Evolutionary conservation across 2,329 filamentous ascomycete genomes (phyloP), one percentile per base, ranked within the genome.

Genomic region (Beauveria bassiana): DNA sequence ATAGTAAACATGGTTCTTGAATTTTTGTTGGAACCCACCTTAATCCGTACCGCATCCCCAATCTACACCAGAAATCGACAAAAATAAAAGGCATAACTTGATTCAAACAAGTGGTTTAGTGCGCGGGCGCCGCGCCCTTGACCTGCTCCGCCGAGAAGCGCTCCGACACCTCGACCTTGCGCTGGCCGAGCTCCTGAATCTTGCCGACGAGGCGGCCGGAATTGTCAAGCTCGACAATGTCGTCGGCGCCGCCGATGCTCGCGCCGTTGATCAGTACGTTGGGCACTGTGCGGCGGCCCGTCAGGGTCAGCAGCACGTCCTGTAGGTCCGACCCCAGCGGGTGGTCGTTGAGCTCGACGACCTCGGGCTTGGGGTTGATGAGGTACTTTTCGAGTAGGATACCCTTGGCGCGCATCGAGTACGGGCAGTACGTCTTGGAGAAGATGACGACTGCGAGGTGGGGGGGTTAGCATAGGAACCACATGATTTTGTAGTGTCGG

Each of bases 391-490:
- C 85, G 47, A 96, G 84, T 46, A 99, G 83, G 61, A 98, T 83
- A 49, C 81, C 80, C 76, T 99, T 99, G 51, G 95, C 95, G 67
- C 86, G 86, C 71, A 86, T 88, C 57, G 92, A 97, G 76, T 84
- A 88, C 1, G 89, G 91, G 74, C 95, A 99, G 77, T 93, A 96
- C 1, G 89, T 85, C 75, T 99, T 98, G 65, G 92, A 96, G 78
- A 98, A 98, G 68, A 99, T 91, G 72, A 97, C 90, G 63, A 98
- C 91, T 95, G 66, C 31, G 14, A 22, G 60, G 56, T 16, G n/a
- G 22, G 22, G 22, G 22, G 22, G 54, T 64, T 54, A 64, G 61
- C 38, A 16, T 10, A 38, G 5, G 34, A 38, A 38, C 34, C 12
- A 16, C 34, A 38, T 16, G 12, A 38, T 10, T 38, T 16, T 12